Percentiles rank a stretch among this genome's conserved stretches.
Conservation (phyloP, 2,329 filamentous ascomycete species). For the Decorospora gaudefroyi region DNA sequence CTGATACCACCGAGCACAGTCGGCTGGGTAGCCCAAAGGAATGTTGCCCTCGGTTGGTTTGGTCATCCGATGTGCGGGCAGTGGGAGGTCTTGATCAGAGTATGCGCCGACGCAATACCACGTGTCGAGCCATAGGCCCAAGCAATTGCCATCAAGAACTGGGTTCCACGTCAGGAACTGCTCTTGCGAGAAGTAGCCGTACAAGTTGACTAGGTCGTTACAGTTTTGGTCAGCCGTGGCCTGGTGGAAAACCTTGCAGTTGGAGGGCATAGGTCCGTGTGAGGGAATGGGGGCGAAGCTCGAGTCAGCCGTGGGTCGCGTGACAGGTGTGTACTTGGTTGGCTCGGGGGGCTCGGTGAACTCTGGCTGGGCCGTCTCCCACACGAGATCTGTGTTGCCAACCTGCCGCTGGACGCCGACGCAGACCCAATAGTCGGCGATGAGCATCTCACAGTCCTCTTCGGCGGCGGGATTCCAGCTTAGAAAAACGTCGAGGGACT, state of each 20-base stretch:
- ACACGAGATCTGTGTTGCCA: no score
- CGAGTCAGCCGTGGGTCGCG: not conserved
- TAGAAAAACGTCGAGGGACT: not conserved
- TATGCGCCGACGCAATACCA: slow-evolving; percentile 6
- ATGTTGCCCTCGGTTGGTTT: slow-evolving; percentile 4
- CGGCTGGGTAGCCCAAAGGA: not conserved
- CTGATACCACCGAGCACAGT: slow-evolving; percentile 1
- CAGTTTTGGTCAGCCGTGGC: not conserved
- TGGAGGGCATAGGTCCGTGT: not conserved
- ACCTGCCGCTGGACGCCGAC: not conserved
- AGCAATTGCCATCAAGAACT: slow-evolving; percentile 1
- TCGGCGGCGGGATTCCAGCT: slow-evolving; percentile 1
- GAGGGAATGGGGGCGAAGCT: not conserved
- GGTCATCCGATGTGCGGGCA: not conserved
- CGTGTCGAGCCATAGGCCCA: slow-evolving; percentile 2
- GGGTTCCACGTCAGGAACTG: slow-evolving; percentile 4
- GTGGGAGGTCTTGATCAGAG: not conserved
- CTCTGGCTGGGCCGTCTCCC: no score
- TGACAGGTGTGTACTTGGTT: not conserved
- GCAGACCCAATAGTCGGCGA: slow-evolving; percentile 1
- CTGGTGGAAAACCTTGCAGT: slow-evolving; percentile 1
- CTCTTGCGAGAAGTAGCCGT: slow-evolving; percentile 5
- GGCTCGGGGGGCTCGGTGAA: slow-evolving; percentile 3
- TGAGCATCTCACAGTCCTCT: slow-evolving; percentile 2
- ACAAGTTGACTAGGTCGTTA: not conserved